These are phyloP conservation scores for Turritis glabra DNA, from an alignment of 345 rosid species.

Conservation along the genomic window DNA sequence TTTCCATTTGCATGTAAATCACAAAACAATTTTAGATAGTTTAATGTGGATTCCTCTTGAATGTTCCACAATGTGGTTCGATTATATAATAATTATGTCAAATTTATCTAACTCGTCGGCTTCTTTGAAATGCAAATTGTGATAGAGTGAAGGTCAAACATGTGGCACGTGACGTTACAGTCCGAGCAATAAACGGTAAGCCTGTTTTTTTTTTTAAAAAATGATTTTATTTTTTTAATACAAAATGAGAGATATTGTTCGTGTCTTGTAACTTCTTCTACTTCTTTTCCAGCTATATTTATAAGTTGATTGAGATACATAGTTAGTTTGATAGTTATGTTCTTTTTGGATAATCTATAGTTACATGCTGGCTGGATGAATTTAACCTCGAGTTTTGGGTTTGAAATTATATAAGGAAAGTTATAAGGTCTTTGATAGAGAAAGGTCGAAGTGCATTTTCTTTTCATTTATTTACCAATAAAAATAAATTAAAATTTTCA, in stretches of 20 bases:
- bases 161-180: constrained; percentile 32
- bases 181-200: constrained; percentile 17
- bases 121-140: not conserved
- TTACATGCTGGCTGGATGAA: not conserved
- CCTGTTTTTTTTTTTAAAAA: too few species aligned
- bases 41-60: not conserved
- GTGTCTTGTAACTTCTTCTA: too few species aligned
- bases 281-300: too few species aligned
- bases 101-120: not conserved
- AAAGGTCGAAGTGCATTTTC: constrained; percentile 11
- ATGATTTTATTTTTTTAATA: too few species aligned
- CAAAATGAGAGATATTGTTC: too few species aligned
- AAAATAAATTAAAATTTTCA: not conserved
- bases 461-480: not conserved
- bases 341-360: not conserved
- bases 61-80: not conserved
- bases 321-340: too few species aligned
- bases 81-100: too few species aligned
- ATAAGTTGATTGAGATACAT: too few species aligned
- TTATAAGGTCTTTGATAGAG: constrained; percentile 26
- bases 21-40: not conserved
- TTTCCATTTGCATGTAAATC: constrained; percentile 15
- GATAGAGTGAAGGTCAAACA: constrained; percentile 15
- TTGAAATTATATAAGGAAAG: not conserved
- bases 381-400: constrained; percentile 1